Conservation (phyloP, 75 land plant species). For the Cryptomeria japonica region DNA sequence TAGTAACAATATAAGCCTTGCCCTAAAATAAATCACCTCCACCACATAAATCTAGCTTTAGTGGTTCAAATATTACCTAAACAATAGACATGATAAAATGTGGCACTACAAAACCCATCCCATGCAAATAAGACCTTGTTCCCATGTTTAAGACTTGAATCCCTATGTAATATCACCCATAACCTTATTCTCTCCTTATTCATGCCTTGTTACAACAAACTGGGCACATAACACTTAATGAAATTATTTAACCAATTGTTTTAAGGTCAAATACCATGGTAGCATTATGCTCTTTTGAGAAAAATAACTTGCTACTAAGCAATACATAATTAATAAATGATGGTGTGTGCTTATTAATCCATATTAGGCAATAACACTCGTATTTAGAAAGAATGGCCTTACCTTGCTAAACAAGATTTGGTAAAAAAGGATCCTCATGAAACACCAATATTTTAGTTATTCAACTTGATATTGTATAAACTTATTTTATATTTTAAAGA, state of each 20-base stretch:
- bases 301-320: constrained; percentile 36
- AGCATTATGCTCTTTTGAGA: constrained; percentile 17
- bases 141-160: constrained; percentile 25
- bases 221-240: constrained; percentile 31
- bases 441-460: not conserved
- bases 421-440: constrained; percentile 11
- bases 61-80: constrained; percentile 46
- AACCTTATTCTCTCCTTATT: not conserved
- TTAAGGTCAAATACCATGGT: constrained; percentile 44
- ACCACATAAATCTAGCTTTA: constrained; percentile 35
- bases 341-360: constrained; percentile 33
- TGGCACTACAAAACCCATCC: constrained; percentile 47
- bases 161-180: constrained; percentile 25
- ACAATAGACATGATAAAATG: constrained; percentile 29
- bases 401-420: not conserved
- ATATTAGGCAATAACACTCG: constrained; percentile 7
- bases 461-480: not conserved
- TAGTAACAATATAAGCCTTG: constrained; percentile 27
- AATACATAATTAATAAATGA: constrained; percentile 39
- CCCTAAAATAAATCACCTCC: constrained; percentile 28
- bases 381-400: not conserved
- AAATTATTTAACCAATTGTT: constrained; percentile 28
- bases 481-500: constrained; percentile 5
- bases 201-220: not conserved
- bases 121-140: constrained; percentile 26